phyloP scores from a whole-genome alignment of 2,329 filamentous ascomycete species.

The Colletotrichum navitas region DNA sequence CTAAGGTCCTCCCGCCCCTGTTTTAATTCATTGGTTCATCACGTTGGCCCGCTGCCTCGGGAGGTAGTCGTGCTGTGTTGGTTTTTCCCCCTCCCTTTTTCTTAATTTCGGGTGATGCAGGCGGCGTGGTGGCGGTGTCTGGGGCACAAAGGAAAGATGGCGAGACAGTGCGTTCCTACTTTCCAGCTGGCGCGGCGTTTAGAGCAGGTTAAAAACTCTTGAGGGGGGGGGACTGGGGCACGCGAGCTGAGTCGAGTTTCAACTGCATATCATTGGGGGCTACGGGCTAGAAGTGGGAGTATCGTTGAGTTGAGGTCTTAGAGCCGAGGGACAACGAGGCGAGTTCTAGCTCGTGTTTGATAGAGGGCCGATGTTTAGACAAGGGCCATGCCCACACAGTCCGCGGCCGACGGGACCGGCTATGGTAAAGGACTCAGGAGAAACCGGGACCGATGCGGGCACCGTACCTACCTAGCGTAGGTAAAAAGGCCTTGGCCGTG shows the following conservation, averaged over 20 bases:
- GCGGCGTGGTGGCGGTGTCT: background rate
- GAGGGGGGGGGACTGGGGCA: constrained; percentile 10
- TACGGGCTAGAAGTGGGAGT: background rate
- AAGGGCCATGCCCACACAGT: constrained; percentile 14
- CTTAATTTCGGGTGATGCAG: background rate
- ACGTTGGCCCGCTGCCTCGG: background rate
- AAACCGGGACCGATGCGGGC: constrained; percentile 13
- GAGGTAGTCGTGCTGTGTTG: constrained; percentile 1
- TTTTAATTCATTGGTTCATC: constrained; percentile 3
- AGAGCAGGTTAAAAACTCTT: constrained; percentile 6
- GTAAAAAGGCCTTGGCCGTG: background rate
- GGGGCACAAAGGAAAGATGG: background rate
- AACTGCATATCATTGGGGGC: background rate
- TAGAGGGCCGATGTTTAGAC: constrained; percentile 24
- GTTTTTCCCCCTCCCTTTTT: background rate
- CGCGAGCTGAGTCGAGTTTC: constrained; percentile 1
- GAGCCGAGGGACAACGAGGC: background rate
- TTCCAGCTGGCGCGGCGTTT: background rate
- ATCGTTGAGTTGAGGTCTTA: background rate
- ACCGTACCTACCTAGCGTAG: background rate
- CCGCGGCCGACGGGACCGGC: constrained; percentile 6
- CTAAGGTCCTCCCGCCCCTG: constrained; percentile 7
- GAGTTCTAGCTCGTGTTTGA: background rate
- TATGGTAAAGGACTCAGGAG: constrained; percentile 22
- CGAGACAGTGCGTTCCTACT: constrained; percentile 8